Base-by-base conservation (phyloP, 129 eudicot genomes). In the Arctium lappa region DNA sequence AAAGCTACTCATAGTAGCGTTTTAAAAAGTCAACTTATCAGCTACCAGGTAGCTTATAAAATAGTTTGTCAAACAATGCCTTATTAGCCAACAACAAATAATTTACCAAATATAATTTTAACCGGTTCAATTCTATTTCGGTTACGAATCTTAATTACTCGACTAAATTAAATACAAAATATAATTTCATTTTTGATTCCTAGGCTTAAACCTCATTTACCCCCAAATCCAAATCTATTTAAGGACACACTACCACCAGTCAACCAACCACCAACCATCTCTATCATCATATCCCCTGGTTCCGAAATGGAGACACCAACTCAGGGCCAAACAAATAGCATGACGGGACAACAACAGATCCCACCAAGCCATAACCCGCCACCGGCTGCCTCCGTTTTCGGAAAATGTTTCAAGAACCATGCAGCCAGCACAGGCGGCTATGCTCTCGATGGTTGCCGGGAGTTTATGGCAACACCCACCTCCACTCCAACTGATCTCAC, bases 381-480 rank as follows among this genome's bases (percentile, higher is more conserved):
- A 1, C 76, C 81, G 0, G 77, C 72, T 1, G 83, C 80, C 1
- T 85, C 88, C 7, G 44, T 81, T 6, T 90, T 92, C 90, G 90
- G 85, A 31, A 96, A 89, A 75, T 94, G 98, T 38, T 87, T 90
- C 62, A 89, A 88, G 79, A 94, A 94, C 85, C 92, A 90, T 75
- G 92, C 97, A 38, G 88, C 93, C 13, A 75, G 79, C 73, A 15
- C 86, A 3, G 97, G 94, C 9, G 91, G 90, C 37, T 88, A 87
- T 81, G 89, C 93, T 71, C 79, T 92, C 2, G 98, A 94, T 56
- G 98, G 97, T 0, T 92, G 98, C 70, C 87, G 95, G 0, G 97
- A 94, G 80, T 94, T 90, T 83, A 87, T 90, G 88, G 90, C 90
- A 5, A 50, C 90, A 12, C 88, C 89, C 3, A 63, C 83, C 2